Evolutionary conservation across 2,329 filamentous ascomycete species (phyloP), one percentile per base, ranked within the genome.

Genomic region (Graphilbum ipis-grandicollis): DNA sequence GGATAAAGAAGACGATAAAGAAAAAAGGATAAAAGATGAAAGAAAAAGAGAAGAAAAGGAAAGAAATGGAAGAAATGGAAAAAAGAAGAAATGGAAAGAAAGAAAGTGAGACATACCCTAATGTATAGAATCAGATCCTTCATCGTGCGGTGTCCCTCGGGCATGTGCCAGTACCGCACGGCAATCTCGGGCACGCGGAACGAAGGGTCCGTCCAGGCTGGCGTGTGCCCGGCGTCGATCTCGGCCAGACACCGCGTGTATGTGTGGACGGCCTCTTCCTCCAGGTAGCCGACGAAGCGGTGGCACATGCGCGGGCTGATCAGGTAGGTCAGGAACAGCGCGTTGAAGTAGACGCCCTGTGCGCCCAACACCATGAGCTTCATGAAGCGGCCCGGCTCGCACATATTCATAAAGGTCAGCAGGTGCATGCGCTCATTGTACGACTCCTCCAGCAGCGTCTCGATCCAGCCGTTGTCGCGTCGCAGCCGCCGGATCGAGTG

Each of bases 311-410:
- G 75, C 7, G 90, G 88, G 2, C 79, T 84, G 41, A 93, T 51
- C 25, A 98, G 74, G 58, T 96, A 96, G 33, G 79, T 69, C 43
- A 93, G 41, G 66, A 98, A 96, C 54, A 96, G 72, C 44, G 75
- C 71, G 59, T 98, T 98, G 70, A 93, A 94, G 66, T 93, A 96
- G 48, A 96, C 82, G 29, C 88, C 90, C 56, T 96, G 88, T 0
- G 88, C 86, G 10, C 77, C 84, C 29, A 96, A 70, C 38, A 96
- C 84, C 74, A 93, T 82, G 39, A 84, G 56, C 44, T 83, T 93
- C 56, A 98, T 75, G 57, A 96, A 94, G 57, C 64, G 68, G 36
- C 79, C 79, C 4, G 82, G 82, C 46, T 85, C 70, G 39, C 75
- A 75, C 65, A 90, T 75, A 56, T 85, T 85, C 47, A 90, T 66